Evolutionary conservation across 179 eudicot genomes (phyloP), one percentile per base, ranked within the genome.

Genomic region (Silene noctiflora): DNA sequence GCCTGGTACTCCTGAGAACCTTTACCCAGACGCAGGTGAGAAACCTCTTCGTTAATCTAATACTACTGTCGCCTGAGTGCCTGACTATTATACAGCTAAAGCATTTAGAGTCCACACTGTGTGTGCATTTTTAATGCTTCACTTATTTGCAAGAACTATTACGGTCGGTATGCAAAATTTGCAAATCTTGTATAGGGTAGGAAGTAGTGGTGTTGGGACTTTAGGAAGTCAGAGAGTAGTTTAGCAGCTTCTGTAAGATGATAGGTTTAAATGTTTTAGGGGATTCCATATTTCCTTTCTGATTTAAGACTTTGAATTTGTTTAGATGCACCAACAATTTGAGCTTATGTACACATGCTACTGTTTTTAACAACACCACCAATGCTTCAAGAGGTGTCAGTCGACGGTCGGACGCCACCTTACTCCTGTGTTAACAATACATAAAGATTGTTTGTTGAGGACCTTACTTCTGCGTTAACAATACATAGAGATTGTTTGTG

Each of bases 1-100:
- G 78, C 97, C 99, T 46, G 94, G 98, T 71, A 83, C 88, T 86
- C 86, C 92, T 6, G 59, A 85, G 76, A 91, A 94, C 17, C 94
- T 96, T 53, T 81, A 93, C 77, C 98, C 99, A 14, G 97, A 96
- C 85, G 92, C 94, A 87, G 99, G 99, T 96, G 67, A 84, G 83
- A 74, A 77, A 59, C 62, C 46, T 33, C 67, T 7, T 55, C 17
- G 46, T 12, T 24, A 13, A 68, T 60, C 75, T 64, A n/a, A 24
- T 70, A n/a, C 21, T 71, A 35, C 73, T 35, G 20, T 16, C 42
- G 13, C 51, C 13, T 31, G 35, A 42, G 20, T 39, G 13, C 51
- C 13, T 31, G 35, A 42, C 29, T 39, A 39, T 39, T 39, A 1
- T 39, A 39, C 46, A 39, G 7, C 9, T 35, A 7, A 35, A 22